phyloP scores from a whole-genome alignment of 352 stramenopile genomes.

The Blastocystis sp. region DNA sequence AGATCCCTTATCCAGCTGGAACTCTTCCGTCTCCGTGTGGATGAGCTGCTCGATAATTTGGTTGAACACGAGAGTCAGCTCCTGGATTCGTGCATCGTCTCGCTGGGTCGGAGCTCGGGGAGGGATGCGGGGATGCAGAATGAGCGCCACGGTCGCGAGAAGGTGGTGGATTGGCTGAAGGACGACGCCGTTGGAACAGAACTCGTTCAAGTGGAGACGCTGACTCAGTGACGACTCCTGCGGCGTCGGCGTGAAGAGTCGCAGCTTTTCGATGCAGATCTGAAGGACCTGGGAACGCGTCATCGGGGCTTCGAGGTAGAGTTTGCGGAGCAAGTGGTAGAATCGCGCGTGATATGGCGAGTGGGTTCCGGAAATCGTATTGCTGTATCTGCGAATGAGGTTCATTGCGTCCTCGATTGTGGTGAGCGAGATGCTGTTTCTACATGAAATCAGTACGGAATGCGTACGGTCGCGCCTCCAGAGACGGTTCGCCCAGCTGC shows the following conservation, averaged over 20 bases:
- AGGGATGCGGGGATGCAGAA: background rate
- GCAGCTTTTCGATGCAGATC: background rate
- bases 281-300: background rate
- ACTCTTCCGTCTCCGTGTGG: background rate
- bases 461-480: background rate
- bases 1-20: slow-evolving; percentile 13
- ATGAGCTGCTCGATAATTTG: slow-evolving; percentile 8
- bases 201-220: background rate
- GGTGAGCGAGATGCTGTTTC: background rate
- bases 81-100: background rate
- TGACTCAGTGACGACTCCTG: background rate
- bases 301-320: background rate
- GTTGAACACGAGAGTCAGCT: background rate
- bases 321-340: background rate
- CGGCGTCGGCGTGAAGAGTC: background rate
- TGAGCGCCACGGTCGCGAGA: background rate
- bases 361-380: background rate
- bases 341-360: background rate
- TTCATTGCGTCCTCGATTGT: slow-evolving; percentile 36
- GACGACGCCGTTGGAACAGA: background rate
- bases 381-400: background rate
- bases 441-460: background rate
- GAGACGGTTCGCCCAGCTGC: background rate
- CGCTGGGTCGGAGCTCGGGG: background rate
- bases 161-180: slow-evolving; percentile 13